phyloP scores from a whole-genome alignment of 306 rosid genomes.

The Prunus mongolica region DNA sequence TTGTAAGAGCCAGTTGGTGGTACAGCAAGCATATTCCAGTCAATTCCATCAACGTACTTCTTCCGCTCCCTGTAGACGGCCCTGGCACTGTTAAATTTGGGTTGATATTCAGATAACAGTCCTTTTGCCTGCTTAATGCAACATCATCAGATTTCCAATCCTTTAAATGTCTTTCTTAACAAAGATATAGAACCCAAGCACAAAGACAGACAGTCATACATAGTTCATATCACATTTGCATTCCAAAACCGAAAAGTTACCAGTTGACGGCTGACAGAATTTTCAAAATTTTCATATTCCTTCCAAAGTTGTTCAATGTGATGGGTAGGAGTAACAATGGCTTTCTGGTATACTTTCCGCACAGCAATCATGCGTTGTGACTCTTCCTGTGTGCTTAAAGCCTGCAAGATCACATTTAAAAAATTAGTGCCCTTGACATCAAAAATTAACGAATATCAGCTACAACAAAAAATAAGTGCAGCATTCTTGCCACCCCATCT shows the following conservation, averaged over 20 bases:
- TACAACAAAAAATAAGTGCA: background rate
- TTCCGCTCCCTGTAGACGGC: constrained; percentile 96
- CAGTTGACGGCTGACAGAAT: constrained; percentile 92
- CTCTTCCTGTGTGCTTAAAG: constrained; percentile 69
- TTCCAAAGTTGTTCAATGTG: constrained; percentile 94
- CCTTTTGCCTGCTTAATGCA: constrained; percentile 80
- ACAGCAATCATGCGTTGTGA: constrained; percentile 81
- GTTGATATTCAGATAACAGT: constrained; percentile 87
- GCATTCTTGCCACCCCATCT: background rate
- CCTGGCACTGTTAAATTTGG: constrained; percentile 81
- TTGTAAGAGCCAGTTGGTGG: constrained; percentile 89
- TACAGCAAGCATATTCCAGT: constrained; percentile 89
- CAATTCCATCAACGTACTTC: constrained; percentile 84
- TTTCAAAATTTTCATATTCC: constrained; percentile 91
- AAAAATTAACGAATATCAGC: background rate
- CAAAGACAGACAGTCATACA: constrained; percentile 8
- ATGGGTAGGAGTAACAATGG: constrained; percentile 90
- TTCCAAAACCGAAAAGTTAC: constrained; percentile 39
- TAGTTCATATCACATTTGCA: constrained; percentile 17
- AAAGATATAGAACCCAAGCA: constrained; percentile 5
- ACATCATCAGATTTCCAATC: constrained; percentile 22
- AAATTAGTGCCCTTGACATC: constrained; percentile 18
- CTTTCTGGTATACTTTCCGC: constrained; percentile 80
- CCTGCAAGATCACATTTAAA: constrained; percentile 31
- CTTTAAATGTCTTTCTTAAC: background rate